Base-by-base conservation (phyloP, 257 asterid species). In the Pogostemon cablin region DNA sequence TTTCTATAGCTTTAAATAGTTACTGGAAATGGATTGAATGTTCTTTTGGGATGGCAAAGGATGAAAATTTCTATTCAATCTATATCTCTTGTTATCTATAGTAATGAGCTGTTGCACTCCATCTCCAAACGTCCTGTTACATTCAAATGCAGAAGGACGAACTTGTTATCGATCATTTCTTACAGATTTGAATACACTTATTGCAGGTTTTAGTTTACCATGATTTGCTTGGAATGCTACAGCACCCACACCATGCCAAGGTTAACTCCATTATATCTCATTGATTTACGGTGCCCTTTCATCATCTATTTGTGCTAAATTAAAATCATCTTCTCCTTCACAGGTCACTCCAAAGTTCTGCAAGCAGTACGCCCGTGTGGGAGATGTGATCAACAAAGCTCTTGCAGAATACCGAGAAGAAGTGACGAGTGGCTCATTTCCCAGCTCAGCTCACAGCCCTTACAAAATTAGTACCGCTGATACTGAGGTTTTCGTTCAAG, bases 231-330 rank as follows among this genome's bases (percentile, higher is more conserved):
- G 97, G 95, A 69, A 87, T 90, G 98, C 46, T 93, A 80, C 98
- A 87, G 64, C 97, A 90, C 69, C 97, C 98, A 2, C 95, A 92
- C 80, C 98, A 92, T 58, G 96, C 98, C 67, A 90, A 90, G 96
- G 98, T 92, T 62, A 56, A 39, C n/a, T 4, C 17, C 11, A 46
- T 50, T 25, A 25, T 9, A n/a, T 55, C 10, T 20, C 56, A 35
- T 43, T 4, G 2, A 61, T 72, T 54, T 3, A 34, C 39, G 1
- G 6, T 11, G 8, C 17, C 38, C 25, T 40, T 48, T 20, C 37
- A 68, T 41, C 3, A 17, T 7, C 55, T 7, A 11, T 35, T 73
- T 15, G 12, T 67, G 69, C 57, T 71, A 2, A 37, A 7, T 44
- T 7, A 2, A 6, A 52, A 11, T 9, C 11, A 59, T 57, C 4